Evolutionary conservation across 352 stramenopile species (phyloP), one percentile per base, ranked within the genome.

Genomic region (Bremia lactucae): DNA sequence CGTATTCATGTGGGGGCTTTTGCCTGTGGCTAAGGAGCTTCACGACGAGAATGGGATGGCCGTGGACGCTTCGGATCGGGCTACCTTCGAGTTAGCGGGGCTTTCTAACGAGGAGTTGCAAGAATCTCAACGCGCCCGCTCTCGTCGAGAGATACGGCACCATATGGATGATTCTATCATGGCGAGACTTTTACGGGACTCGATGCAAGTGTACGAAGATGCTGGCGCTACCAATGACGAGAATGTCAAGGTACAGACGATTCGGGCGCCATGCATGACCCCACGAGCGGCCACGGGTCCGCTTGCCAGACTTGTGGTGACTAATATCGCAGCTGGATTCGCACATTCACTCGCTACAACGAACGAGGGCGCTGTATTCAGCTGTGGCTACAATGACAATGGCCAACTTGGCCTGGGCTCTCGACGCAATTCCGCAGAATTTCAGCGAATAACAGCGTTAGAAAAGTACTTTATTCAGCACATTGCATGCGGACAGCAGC

Each of bases 381-480:
- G 68, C 42, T 90, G 77, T 26, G 77, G 77, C 11, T 90, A 90
- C 74, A 90, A 90, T 39, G 77, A 90, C 50, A 85, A 83, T 41
- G 74, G 77, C 8, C 77, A 90, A 42, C 52, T 90, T 2, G 77
- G 77, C 5, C 56, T 76, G 2, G 74, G 74, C 21, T 76, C 72
- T 36, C 56, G 72, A 23, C 72, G 73, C 41, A 84, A 85, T 42
- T 63, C 73, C 34, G 61, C 74, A 10, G 58, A 79, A 16, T 90
- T 90, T 39, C 46, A 64, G 29, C 56, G 23, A 3, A 72, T 90
- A 10, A 36, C 49, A 15, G 67, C 66, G 16, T 48, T 90, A 14
- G 59, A 72, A 4, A 58, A 49, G 5, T 67, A 62, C 16, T 69
- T 69, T 28, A 76, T 87, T 40, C 54, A 68, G 5, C 50, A 85